A percentile compares a stretch with the other conserved stretches of the same genome.
phyloP scores from a whole-genome alignment of 176 grass and related monocot genomes.

The Lolium multiflorum region DNA sequence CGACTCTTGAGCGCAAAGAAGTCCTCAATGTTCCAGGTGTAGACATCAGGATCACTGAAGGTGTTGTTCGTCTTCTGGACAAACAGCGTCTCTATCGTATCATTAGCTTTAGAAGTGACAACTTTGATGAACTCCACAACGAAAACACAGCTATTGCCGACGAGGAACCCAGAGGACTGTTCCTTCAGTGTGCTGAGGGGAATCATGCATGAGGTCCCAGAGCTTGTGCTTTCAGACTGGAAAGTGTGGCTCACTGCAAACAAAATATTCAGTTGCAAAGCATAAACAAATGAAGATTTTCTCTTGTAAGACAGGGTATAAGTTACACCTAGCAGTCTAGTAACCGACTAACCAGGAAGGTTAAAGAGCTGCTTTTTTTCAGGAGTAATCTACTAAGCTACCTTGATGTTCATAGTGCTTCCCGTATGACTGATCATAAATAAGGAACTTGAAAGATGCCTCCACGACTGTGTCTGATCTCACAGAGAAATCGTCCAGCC shows the following conservation, averaged over 20 bases:
- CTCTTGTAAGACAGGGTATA: neutral
- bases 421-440: constrained; percentile 45
- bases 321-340: neutral
- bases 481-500: neutral
- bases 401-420: constrained; percentile 42
- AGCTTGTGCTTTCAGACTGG: constrained; percentile 15
- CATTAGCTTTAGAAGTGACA: neutral
- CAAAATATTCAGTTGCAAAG: neutral
- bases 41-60: constrained; percentile 10
- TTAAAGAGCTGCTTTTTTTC: neutral
- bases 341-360: neutral
- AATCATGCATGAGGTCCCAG: constrained; percentile 39
- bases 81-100: constrained; percentile 11
- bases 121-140: constrained; percentile 46
- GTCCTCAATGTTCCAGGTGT: constrained; percentile 37
- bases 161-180: constrained; percentile 19
- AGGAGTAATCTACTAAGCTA: neutral
- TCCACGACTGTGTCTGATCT: constrained; percentile 6
- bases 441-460: constrained; percentile 44
- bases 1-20: constrained; percentile 36
- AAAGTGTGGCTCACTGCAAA: constrained; percentile 46
- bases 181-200: constrained; percentile 26
- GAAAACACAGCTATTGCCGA: constrained; percentile 33
- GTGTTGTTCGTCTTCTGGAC: constrained; percentile 28
- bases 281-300: neutral